Conservation (phyloP, 768 basidiomycete species). For the Leucocoprinus leucothites region DNA sequence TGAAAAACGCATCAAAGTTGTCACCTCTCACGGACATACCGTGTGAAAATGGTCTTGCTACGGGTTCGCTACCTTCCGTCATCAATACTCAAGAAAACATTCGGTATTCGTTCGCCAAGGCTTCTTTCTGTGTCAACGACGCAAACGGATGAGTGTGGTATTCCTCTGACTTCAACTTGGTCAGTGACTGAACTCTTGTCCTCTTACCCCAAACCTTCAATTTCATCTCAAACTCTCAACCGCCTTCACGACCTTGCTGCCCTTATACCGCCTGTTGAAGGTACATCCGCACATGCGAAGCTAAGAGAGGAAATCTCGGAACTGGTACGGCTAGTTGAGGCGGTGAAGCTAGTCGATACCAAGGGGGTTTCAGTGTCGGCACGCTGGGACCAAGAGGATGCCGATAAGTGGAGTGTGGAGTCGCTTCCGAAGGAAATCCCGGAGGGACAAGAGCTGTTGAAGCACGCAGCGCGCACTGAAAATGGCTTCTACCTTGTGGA, state of each 20-base stretch:
- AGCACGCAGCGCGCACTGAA: slow-evolving; percentile 45
- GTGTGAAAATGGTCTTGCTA: slow-evolving; percentile 8
- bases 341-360: slow-evolving; percentile 64
- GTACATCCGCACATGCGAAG: slow-evolving; percentile 46
- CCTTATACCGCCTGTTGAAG: slow-evolving; percentile 59
- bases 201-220: slow-evolving; percentile 68
- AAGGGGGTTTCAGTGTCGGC: slow-evolving; percentile 27
- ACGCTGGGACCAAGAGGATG: slow-evolving; percentile 37
- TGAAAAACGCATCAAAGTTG: background rate
- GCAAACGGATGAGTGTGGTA: slow-evolving; percentile 54
- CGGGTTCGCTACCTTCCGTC: background rate
- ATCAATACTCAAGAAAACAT: background rate
- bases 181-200: slow-evolving; percentile 75
- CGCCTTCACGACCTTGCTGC: slow-evolving; percentile 74
- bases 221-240: slow-evolving; percentile 54
- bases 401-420: slow-evolving; percentile 23
- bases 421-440: slow-evolving; percentile 17
- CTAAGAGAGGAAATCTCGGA: slow-evolving; percentile 65
- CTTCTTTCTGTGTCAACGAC: background rate
- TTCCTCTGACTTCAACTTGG: slow-evolving; percentile 73
- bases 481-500: slow-evolving; percentile 66
- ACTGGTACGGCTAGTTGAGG: slow-evolving; percentile 75
- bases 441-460: slow-evolving; percentile 44
- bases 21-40: background rate
- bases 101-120: background rate